A percentile compares a stretch with the other conserved stretches of the same genome.
phyloP scores from a whole-genome alignment of 2,329 filamentous ascomycete genomes.

The Aureobasidium zeae region DNA sequence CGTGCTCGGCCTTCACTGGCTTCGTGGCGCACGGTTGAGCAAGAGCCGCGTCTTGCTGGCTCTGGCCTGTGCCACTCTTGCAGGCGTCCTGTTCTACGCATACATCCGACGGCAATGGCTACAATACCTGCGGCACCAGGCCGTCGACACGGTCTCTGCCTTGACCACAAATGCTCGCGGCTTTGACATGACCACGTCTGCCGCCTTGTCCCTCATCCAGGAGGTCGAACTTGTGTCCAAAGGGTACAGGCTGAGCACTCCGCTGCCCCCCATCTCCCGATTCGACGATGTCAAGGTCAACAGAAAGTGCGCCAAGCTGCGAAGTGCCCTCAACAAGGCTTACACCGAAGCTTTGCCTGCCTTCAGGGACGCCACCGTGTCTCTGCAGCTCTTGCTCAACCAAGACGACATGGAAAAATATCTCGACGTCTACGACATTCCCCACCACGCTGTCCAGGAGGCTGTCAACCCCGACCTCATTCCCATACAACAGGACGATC shows the following conservation, averaged over 20 bases:
- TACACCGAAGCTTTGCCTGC: conserved; percentile 61
- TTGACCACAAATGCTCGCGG: conserved; percentile 68
- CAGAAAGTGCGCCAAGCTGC: conserved; percentile 69
- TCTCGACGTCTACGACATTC: conserved; percentile 58
- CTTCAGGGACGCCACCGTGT: conserved; percentile 60
- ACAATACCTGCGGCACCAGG: conserved; percentile 65
- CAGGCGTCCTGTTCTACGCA: conserved; percentile 55
- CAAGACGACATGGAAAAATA: conserved; percentile 82
- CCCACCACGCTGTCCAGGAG: conserved; percentile 38
- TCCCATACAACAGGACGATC: conserved; percentile 63
- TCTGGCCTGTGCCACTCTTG: conserved; percentile 42
- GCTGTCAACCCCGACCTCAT: conserved; percentile 39
- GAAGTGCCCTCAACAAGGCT: conserved; percentile 62
- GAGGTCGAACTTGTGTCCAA: conserved; percentile 93
- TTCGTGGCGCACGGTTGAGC: conserved; percentile 36
- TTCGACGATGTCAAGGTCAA: conserved; percentile 66
- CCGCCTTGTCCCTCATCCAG: conserved; percentile 73
- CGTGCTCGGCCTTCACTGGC: conserved; percentile 64
- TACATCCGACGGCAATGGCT: conserved; percentile 75
- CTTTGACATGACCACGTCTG: conserved; percentile 67
- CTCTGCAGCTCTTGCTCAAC: conserved; percentile 64
- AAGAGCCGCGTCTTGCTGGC: conserved; percentile 42
- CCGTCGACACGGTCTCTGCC: conserved; percentile 56
- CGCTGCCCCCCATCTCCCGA: conserved; percentile 82
- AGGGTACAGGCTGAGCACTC: conserved; percentile 81